Percentiles rank a stretch among this genome's conserved stretches.
These are phyloP conservation scores for Lachnellula suecica DNA, from an alignment of 2,329 filamentous ascomycete species.

Conservation along the genomic window DNA sequence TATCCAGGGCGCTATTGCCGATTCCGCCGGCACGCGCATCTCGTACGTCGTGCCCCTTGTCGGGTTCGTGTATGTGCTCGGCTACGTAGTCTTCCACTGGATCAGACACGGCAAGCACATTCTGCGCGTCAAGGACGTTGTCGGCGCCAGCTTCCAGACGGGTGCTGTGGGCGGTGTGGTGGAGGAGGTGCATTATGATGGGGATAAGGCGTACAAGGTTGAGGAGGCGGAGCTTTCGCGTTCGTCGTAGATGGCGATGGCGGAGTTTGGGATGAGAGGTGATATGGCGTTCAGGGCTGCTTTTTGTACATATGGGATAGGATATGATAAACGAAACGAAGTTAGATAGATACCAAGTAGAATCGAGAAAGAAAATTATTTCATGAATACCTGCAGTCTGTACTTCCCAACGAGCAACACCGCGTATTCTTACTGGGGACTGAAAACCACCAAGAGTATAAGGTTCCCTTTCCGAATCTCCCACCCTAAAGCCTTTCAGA, in stretches of 20 bases:
- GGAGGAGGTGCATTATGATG: slow-evolving; percentile 17
- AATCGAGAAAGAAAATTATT: too few species aligned
- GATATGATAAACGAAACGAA: neutral
- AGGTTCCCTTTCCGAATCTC: too few species aligned
- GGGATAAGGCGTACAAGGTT: slow-evolving; percentile 17
- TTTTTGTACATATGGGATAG: neutral
- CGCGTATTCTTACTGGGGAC: too few species aligned
- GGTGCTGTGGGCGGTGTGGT: slow-evolving; percentile 27
- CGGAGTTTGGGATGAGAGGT: too few species aligned
- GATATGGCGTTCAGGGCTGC: neutral
- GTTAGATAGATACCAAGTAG: too few species aligned
- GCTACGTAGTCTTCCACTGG: slow-evolving; percentile 34
- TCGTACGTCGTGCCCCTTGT: slow-evolving; percentile 44
- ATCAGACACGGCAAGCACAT: slow-evolving; percentile 32
- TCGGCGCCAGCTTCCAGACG: slow-evolving; percentile 11
- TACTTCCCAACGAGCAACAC: too few species aligned
- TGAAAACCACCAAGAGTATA: too few species aligned
- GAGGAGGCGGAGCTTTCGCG: slow-evolving; percentile 23
- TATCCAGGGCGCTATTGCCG: slow-evolving; percentile 65
- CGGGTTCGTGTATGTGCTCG: slow-evolving; percentile 40
- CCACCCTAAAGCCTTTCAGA: too few species aligned
- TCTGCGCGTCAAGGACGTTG: slow-evolving; percentile 33
- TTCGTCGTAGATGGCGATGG: too few species aligned
- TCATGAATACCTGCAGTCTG: too few species aligned
- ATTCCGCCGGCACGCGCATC: slow-evolving; percentile 43